Percentiles rank a stretch among this genome's conserved stretches.
These are phyloP conservation scores for Monosiga brevicollis DNA, from an alignment of 78 protist species.

Conservation along the genomic window DNA sequence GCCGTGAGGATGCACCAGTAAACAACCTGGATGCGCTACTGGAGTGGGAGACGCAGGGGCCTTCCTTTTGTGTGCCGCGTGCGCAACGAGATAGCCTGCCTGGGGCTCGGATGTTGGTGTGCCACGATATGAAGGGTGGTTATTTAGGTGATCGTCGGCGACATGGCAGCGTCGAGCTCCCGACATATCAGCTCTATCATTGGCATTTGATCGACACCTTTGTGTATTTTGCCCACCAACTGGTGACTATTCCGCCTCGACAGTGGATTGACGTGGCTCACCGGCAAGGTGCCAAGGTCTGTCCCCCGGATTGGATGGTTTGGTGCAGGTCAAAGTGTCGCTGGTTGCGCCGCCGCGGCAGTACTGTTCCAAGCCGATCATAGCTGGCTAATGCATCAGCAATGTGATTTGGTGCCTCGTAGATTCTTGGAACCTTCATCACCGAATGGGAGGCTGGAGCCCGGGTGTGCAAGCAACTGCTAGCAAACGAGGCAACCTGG, in stretches of 20 bases:
- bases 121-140: constrained; percentile 24
- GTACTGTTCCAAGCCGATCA: no score
- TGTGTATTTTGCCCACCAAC: constrained; percentile 69
- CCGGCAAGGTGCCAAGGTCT: neutral
- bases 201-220: constrained; percentile 50
- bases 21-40: no score
- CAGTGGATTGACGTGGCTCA: constrained; percentile 58
- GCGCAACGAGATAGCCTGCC: no score
- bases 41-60: no score
- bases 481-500: neutral
- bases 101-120: constrained; percentile 8
- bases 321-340: no score
- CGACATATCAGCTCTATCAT: neutral
- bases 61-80: no score
- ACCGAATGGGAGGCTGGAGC: constrained; percentile 76
- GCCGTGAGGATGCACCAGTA: no score
- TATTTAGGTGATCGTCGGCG: neutral
- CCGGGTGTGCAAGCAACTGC: neutral
- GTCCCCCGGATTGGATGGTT: no score
- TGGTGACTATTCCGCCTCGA: constrained; percentile 71
- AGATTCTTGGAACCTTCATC: constrained; percentile 68
- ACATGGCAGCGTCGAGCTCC: neutral
- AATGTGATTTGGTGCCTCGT: no score
- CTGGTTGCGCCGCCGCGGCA: no score
- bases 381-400: no score